A percentile compares a stretch with the other conserved stretches of the same genome.
phyloP scores from a whole-genome alignment of 164 flowering plant genomes.

The Stephania japonica region DNA sequence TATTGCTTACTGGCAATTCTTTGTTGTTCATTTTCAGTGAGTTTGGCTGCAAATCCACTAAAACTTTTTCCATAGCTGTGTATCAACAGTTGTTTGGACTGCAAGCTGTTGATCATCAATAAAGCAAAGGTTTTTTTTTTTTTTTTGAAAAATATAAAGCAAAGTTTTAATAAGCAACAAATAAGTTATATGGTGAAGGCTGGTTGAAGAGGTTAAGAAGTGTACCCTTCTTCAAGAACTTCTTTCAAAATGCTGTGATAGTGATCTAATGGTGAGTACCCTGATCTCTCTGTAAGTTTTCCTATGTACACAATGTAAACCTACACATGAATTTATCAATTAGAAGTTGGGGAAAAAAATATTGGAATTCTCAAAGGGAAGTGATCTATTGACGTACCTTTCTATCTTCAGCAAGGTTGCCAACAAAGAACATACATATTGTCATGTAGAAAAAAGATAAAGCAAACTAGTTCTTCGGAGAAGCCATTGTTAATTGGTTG shows the following conservation, averaged over 20 bases:
- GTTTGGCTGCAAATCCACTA: slow-evolving; percentile 7
- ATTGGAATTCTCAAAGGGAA: too few species aligned
- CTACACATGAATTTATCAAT: neutral
- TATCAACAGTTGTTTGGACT: too few species aligned
- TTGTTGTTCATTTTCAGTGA: slow-evolving; percentile 1
- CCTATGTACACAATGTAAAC: slow-evolving; percentile 8
- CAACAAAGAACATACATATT: too few species aligned
- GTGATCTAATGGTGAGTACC: neutral
- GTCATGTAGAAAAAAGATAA: too few species aligned
- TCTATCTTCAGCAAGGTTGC: too few species aligned
- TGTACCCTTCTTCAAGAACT: slow-evolving; percentile 6
- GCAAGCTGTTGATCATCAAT: too few species aligned
- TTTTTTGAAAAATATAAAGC: too few species aligned
- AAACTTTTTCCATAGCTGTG: neutral
- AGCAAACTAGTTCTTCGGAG: too few species aligned
- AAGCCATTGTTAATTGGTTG: too few species aligned
- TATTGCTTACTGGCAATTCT: neutral
- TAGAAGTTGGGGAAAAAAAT: too few species aligned
- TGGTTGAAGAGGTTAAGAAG: neutral
- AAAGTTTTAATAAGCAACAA: neutral
- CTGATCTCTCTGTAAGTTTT: neutral
- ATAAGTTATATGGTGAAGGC: neutral
- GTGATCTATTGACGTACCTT: too few species aligned
- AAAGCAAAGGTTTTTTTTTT: too few species aligned
- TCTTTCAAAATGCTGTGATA: neutral